Evolutionary conservation across 2,329 filamentous ascomycete genomes (phyloP), one percentile per base, ranked within the genome.

Genomic region (Phoma sp.): DNA sequence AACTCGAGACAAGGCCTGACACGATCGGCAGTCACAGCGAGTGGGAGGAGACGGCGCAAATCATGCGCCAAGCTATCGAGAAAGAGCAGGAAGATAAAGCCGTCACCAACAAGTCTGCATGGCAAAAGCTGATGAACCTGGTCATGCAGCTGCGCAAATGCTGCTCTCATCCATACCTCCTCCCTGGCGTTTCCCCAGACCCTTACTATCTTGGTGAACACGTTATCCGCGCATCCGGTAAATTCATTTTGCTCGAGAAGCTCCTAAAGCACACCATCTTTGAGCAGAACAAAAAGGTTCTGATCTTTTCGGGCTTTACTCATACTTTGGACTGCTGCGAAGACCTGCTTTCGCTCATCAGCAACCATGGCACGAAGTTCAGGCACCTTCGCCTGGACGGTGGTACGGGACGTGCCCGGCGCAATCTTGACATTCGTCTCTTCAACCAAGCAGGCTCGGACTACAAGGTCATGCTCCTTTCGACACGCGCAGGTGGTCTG

Each of bases 31-130:
- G 43, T 4, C 28, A 46, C 23, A 45, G 72, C 72, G 60, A 64
- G 7, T 84, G 81, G 81, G 76, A 77, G 10, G 55, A 96, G 96
- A 78, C 93, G 89, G 79, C 93, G 93, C 75, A 90, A 93, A 87
- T 98, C 95, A 81, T 98, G 92, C 83, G 93, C 91, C 76, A 96
- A 93, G 78, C 97, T 90, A 50, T 90, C 2, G 60, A 70, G 9
- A 71, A 76, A 10, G 74, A 77, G 48, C 65, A 74, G 21, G 63
- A 70, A 7, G 64, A 66, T 17, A 61, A 61, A 17, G 60, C 53
- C 5, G 36, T 61, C 15, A 42, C 36, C 18, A 56, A 36, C 37
- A 75, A 70, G 47, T 72, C 69, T 4, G 74, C 76, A 3, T 83
- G 80, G 80, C 74, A 75, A 34, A 80, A 78, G 58, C 64, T 83